Evolutionary conservation across 2,329 filamentous ascomycete genomes (phyloP), one percentile per base, ranked within the genome.

Genomic region (Xylariaceae sp.): DNA sequence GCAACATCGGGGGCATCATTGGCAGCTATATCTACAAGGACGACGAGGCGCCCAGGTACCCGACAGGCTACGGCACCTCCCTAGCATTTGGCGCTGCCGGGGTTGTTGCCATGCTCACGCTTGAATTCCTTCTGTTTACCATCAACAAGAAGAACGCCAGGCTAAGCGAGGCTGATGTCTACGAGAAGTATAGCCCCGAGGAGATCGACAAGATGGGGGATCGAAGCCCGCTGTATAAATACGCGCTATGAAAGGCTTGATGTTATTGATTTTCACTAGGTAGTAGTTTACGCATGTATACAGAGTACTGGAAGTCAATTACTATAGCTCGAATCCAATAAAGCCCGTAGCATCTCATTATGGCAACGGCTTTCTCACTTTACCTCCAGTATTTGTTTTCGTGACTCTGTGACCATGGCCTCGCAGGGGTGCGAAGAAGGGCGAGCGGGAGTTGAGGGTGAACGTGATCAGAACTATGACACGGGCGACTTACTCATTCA

Each of bases 1-100:
- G 63, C 3, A 60, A 63, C 35, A 50, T 50, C 17, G 58, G 58
- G 15, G 57, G 60, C 4, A 46, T 63, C 5, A 46, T 58, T 13
- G 57, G 57, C 1, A 53, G 49, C 7, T 57, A 50, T 19, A 59
- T 60, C 17, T 61, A 57, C 35, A 33, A 41, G 4, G 50, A 50
- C 13, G 38, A 38, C 0, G 56, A 60, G 33, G 46, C 41, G 8
- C 58, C 56, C 3, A 44, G 35, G 23, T 60, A 61, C 39, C 50
- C 47, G 0, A 56, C 53, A 8, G 58, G 58, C 0, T 60, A 51
- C 37, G 56, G 57, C 0, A 47, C 42, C 12, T 57, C 51, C 0
- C 37, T 60, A 28, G 52, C 44, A 2, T 53, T 59, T 29, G 45
- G 32, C 1, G 32, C 39, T 5, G 36, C 38, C 3, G 43, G 45